These are phyloP conservation scores for Clohesyomyces aquaticus DNA, from an alignment of 495 filamentous ascomycete genomes.

Conservation along the genomic window DNA sequence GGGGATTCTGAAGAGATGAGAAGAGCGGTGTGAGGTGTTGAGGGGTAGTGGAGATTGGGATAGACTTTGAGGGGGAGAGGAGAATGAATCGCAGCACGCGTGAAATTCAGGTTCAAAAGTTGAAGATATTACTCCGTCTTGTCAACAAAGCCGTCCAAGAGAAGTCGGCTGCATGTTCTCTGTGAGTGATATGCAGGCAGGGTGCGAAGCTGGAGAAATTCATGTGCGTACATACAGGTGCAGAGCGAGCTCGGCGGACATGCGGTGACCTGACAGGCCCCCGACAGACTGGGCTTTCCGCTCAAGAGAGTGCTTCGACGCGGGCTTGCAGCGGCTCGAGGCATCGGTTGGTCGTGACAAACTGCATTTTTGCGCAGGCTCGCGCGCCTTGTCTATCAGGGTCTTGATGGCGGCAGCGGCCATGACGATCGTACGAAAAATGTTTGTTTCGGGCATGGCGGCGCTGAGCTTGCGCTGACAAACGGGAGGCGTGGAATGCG, in stretches of 20 bases:
- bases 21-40: conserved; percentile 17
- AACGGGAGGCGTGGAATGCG: neutral
- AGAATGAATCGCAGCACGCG: too few species aligned
- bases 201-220: neutral
- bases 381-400: conserved; percentile 6
- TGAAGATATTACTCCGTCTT: too few species aligned
- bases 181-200: conserved; percentile 6
- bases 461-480: conserved; percentile 2
- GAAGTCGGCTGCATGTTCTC: conserved; percentile 6
- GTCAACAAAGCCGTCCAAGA: too few species aligned
- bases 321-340: conserved; percentile 13
- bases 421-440: neutral
- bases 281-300: neutral
- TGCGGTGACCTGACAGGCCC: neutral
- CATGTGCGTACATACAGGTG: too few species aligned
- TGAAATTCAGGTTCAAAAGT: too few species aligned
- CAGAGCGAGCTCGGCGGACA: conserved; percentile 6
- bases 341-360: neutral
- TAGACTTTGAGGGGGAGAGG: too few species aligned
- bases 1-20: neutral
- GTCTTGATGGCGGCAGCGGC: neutral
- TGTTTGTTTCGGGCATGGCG: conserved; percentile 5
- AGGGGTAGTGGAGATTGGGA: conserved; percentile 1
- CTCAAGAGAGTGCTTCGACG: neutral
- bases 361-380: neutral